A percentile compares a stretch with the other conserved stretches of the same genome.
Evolutionary conservation across 192 early-diverging fungal genomes (phyloP).

Genomic region (Podila verticillata): DNA sequence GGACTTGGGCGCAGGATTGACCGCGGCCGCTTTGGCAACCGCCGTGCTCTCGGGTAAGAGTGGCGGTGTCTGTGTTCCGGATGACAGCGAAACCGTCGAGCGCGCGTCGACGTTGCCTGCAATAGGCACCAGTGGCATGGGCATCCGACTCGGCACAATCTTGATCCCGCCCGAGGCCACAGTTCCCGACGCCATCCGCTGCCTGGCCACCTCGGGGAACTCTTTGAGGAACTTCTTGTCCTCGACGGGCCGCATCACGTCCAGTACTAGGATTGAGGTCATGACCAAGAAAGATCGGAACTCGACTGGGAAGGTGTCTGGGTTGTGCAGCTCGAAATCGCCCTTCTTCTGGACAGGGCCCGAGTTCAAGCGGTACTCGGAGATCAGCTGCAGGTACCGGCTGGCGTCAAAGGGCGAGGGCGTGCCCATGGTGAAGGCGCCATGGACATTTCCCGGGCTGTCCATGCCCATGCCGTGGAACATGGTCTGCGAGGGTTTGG

Average conservation of each 20-base stretch:
- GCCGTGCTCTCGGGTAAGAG: neutral
- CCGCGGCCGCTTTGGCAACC: neutral
- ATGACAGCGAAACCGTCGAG: neutral
- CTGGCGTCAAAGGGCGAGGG: slow-evolving; percentile 34
- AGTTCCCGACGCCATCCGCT: neutral
- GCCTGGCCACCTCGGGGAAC: slow-evolving; percentile 10
- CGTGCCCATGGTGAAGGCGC: neutral
- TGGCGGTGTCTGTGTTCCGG: neutral
- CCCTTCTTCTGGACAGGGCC: slow-evolving; percentile 41
- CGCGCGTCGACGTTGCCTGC: neutral
- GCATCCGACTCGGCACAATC: neutral
- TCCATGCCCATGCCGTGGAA: slow-evolving; percentile 39
- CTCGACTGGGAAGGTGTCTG: slow-evolving; percentile 42
- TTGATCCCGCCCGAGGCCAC: slow-evolving; percentile 1
- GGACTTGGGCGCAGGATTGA: neutral
- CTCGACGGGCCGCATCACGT: slow-evolving; percentile 29
- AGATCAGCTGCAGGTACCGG: slow-evolving; percentile 40
- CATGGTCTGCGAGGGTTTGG: slow-evolving; percentile 10
- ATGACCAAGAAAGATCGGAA: slow-evolving; percentile 30
- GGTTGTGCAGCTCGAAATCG: slow-evolving; percentile 40
- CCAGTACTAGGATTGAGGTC: slow-evolving; percentile 23
- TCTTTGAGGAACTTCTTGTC: slow-evolving; percentile 30
- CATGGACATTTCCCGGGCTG: slow-evolving; percentile 1
- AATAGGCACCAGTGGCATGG: no score
- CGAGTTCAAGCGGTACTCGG: slow-evolving; percentile 38